Base-by-base conservation (phyloP, 164 flowering plant species). In the Chimonanthus salicifolius region DNA sequence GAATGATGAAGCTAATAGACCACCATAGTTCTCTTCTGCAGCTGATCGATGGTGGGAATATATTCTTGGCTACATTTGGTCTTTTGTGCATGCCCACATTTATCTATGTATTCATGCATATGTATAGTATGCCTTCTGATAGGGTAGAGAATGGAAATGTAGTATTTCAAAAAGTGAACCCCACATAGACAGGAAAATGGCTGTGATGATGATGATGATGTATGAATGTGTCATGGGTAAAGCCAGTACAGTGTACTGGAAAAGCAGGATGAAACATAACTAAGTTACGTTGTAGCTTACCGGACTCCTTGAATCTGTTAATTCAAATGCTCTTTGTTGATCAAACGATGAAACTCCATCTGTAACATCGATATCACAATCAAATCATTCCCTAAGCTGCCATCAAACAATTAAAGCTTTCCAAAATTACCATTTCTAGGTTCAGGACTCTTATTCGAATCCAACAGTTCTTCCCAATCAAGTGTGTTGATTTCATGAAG, bases 381-480 rank as follows among this genome's bases (percentile, higher is more conserved):
- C 33, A 77, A 58, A 58, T 67, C 11, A 43, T 7, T 48, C 47
- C 9, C 45, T 3, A 49, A 62, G 33, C 6, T 64, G 16, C 44
- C 49, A 50, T 66, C 4, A 74, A 33, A 21, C 48, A 66, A 66
- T 44, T 47, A 33, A 58, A 45, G 45, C 6, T 54, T 54, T 69
- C 46, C 18, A 20, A 21, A 62, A 58, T 72, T 84, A 92, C 98
- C 94, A 83, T 73, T 85, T 75, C 51, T 71, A 21, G 77, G 74
- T 67, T 64, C 70, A 58, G 60, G 73, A 18, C 78, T 76, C 80
- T 82, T 88, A 78, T 81, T 82, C 66, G 84, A 49, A 15, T 64
- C 87, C 76, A 94, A 70, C 68, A 94, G 97, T 75, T 95, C 98
- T 64, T 88, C 97, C 99, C 99, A 95, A 13, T 93, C 99, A 58